Evolutionary conservation across 2,329 filamentous ascomycete species (phyloP), one percentile per base, ranked within the genome.

Genomic region (Ciborinia camelliae): DNA sequence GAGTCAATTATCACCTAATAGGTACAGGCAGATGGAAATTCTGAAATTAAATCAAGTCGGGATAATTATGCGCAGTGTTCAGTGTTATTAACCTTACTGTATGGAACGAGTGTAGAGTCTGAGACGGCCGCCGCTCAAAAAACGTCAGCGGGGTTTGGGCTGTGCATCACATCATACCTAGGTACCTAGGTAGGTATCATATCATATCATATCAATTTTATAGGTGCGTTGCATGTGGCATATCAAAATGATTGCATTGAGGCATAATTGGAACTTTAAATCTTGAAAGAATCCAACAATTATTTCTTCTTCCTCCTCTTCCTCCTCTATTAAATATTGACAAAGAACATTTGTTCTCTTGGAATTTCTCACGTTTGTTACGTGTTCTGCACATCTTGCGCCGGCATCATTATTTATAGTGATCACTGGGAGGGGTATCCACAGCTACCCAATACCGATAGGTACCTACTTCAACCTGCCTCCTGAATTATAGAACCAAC

Each of bases 361-460:
- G 39, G 3, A 9, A 23, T 23, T 14, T n/a, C 50, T 54, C 14
- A 12, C 37, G 3, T 26, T 41, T 59, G 14, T 47, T 59, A 20
- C 43, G 41, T 58, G 41, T 23, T 35, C 37, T 47, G 20, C 30
- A 52, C 26, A 26, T 55, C 37, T 45, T 35, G 59, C 59, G 59
- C 48, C 59, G 30, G 30, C 51, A 39, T 63, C 61, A 59, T 32
- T 30, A 23, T 28, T 61, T 20, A 41, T 57, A 37, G 30, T 12
- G 23, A 41, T 37, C 30, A 63, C 15, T 32, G 50, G 39, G 60
- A 55, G 61, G 43, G 32, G 43, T 51, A 63, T 63, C 52, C 62
- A 63, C 62, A 63, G 54, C 58, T 52, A 52, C 58, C 45, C n/a
- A 48, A 59, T 47, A 58, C 39, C 54, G 54, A 58, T 45, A 58